Conservation (phyloP, 2,329 filamentous ascomycete species). For the Aureobasidium pullulans region DNA sequence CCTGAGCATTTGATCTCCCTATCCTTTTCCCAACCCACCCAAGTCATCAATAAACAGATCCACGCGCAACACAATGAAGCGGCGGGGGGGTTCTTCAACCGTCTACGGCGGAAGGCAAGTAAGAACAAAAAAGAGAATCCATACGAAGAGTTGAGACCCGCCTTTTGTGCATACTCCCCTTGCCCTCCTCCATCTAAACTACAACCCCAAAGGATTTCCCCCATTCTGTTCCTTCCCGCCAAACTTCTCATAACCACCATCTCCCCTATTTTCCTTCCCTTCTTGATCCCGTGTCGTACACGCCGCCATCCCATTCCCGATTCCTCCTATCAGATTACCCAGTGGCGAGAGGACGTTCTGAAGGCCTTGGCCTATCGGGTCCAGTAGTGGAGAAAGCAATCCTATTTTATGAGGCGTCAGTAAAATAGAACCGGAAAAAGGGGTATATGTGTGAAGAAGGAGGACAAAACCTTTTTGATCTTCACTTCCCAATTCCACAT, state of each 20-base stretch:
- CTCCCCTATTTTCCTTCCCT: slow-evolving; percentile 13
- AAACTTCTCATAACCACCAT: slow-evolving; percentile 19
- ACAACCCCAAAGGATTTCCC: slow-evolving; percentile 27
- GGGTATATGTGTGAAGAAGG: too few species aligned
- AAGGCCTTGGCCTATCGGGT: slow-evolving; percentile 28
- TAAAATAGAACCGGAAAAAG: too few species aligned
- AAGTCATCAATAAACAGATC: too few species aligned
- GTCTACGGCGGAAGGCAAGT: too few species aligned
- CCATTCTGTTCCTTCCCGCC: slow-evolving; percentile 29
- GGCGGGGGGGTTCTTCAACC: too few species aligned
- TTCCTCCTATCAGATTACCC: slow-evolving; percentile 22
- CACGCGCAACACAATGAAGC: too few species aligned
- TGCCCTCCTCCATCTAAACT: not conserved
- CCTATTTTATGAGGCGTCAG: not conserved
- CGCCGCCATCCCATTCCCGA: not conserved
- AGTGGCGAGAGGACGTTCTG: slow-evolving; percentile 24
- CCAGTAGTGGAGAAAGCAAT: slow-evolving; percentile 25
- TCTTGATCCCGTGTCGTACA: not conserved
- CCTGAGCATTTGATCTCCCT: too few species aligned
- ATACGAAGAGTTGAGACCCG: too few species aligned
- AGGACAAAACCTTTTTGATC: not conserved
- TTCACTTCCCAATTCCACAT: not conserved
- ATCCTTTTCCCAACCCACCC: too few species aligned
- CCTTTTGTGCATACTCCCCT: too few species aligned
- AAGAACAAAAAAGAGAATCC: too few species aligned